Conservation (phyloP, 2,329 filamentous ascomycete species). For the Cladosporium sp. region DNA sequence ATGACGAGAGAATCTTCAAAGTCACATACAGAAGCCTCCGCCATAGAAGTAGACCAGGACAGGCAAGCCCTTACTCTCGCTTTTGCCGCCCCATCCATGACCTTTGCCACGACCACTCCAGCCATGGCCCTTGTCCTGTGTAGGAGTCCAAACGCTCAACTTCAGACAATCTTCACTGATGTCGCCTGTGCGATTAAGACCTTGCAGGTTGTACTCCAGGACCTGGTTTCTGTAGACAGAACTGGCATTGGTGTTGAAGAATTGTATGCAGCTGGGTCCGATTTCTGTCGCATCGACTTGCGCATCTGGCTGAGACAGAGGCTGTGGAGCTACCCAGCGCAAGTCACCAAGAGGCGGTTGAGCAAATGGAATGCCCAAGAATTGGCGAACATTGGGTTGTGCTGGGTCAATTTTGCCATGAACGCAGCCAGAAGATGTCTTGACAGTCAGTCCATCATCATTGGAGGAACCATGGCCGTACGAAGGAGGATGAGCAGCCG, state of each 20-base stretch:
- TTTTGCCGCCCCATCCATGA: background rate
- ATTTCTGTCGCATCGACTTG: constrained; percentile 22
- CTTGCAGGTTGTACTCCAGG: constrained; percentile 28
- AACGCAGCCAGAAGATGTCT: constrained; percentile 4
- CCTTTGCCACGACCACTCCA: background rate
- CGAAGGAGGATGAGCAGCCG: background rate
- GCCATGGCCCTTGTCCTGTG: background rate
- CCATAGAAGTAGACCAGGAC: constrained; percentile 49
- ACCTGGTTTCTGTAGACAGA: constrained; percentile 22
- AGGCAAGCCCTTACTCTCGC: constrained; percentile 27
- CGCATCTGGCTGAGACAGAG: constrained; percentile 18
- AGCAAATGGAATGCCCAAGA: constrained; percentile 25
- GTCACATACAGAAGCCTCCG: constrained; percentile 36
- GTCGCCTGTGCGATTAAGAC: constrained; percentile 25
- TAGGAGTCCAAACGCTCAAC: constrained; percentile 45
- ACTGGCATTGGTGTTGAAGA: constrained; percentile 16
- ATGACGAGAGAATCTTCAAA: too few species aligned
- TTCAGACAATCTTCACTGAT: constrained; percentile 45
- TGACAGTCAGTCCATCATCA: background rate
- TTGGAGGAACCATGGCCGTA: background rate
- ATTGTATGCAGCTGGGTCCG: constrained; percentile 27
- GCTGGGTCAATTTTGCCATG: constrained; percentile 55
- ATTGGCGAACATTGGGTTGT: constrained; percentile 59
- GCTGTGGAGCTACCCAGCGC: constrained; percentile 21
- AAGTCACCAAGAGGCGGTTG: constrained; percentile 21